A percentile compares a stretch with the other conserved stretches of the same genome.
Evolutionary conservation across 2,329 filamentous ascomycete genomes (phyloP).

Genomic region (Truncatella angustata): DNA sequence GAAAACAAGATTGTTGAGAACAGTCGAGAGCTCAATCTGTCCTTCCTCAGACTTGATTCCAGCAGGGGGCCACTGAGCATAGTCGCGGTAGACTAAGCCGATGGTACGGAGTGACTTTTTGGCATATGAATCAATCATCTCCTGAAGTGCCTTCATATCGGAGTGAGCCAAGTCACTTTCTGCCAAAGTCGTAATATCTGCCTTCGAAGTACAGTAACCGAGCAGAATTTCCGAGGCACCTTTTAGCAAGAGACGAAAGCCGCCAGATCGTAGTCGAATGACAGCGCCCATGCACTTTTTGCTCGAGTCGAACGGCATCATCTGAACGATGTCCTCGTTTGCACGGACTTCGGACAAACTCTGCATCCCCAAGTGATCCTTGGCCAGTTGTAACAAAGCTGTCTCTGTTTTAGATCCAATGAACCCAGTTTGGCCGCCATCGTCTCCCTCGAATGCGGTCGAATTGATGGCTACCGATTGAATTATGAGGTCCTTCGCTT

Average conservation of each 20-base stretch:
- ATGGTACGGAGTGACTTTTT: constrained; percentile 72
- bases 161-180: constrained; percentile 52
- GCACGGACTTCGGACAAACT: constrained; percentile 44
- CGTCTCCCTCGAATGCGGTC: constrained; percentile 53
- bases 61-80: constrained; percentile 67
- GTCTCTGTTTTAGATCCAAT: constrained; percentile 58
- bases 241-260: constrained; percentile 52
- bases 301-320: constrained; percentile 53
- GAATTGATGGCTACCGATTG: constrained; percentile 55
- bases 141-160: constrained; percentile 52
- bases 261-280: constrained; percentile 41
- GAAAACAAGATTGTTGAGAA: constrained; percentile 73
- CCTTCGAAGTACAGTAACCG: constrained; percentile 36
- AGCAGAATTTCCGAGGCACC: constrained; percentile 57
- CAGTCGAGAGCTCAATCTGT: constrained; percentile 57
- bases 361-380: constrained; percentile 48
- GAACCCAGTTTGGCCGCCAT: constrained; percentile 42
- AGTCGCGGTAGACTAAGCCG: constrained; percentile 71
- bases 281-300: constrained; percentile 58
- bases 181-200: constrained; percentile 33
- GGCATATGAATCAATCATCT: constrained; percentile 60
- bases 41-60: constrained; percentile 59
- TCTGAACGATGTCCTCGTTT: constrained; percentile 45
- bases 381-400: constrained; percentile 49
- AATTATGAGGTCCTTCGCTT: constrained; percentile 33